Conservation (phyloP, 768 basidiomycete genomes). For the Pleurotus giganteus region DNA sequence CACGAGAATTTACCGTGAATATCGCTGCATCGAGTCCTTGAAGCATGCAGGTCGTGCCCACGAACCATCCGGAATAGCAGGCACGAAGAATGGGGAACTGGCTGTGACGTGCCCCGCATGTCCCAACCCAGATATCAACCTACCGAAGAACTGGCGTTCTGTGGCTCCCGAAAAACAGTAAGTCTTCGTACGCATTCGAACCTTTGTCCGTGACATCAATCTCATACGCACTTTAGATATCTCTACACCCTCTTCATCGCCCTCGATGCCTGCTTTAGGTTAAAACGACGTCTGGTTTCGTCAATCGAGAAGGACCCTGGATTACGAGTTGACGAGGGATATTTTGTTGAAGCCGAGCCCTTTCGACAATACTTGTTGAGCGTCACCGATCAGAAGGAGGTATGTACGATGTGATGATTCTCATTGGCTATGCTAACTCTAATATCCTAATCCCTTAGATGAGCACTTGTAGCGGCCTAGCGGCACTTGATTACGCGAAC, state of each 20-base stretch:
- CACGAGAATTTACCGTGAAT: constrained; percentile 21
- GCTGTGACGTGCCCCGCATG: constrained; percentile 23
- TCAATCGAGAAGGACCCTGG: constrained; percentile 10
- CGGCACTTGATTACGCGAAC: background rate
- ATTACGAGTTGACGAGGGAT: constrained; percentile 12
- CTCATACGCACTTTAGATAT: constrained; percentile 13
- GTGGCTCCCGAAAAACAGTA: background rate
- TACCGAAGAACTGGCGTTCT: constrained; percentile 14
- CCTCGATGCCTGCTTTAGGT: constrained; percentile 24
- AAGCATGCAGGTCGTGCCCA: constrained; percentile 26
- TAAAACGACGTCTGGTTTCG: constrained; percentile 16
- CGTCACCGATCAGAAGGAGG: constrained; percentile 7
- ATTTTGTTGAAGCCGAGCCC: constrained; percentile 3
- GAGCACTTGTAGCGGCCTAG: background rate
- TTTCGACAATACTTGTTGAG: constrained; percentile 14
- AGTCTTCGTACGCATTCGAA: no score
- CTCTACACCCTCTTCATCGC: constrained; percentile 20
- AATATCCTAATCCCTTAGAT: background rate
- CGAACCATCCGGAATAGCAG: constrained; percentile 14
- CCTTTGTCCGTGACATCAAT: background rate
- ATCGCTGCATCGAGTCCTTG: constrained; percentile 19
- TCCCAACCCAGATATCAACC: constrained; percentile 24
- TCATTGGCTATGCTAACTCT: background rate
- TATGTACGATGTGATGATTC: background rate
- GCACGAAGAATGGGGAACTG: constrained; percentile 9